Evolutionary conservation across 805 yeast genomes (phyloP).

Genomic region (Zygosaccharomyces kombuchaensis): DNA sequence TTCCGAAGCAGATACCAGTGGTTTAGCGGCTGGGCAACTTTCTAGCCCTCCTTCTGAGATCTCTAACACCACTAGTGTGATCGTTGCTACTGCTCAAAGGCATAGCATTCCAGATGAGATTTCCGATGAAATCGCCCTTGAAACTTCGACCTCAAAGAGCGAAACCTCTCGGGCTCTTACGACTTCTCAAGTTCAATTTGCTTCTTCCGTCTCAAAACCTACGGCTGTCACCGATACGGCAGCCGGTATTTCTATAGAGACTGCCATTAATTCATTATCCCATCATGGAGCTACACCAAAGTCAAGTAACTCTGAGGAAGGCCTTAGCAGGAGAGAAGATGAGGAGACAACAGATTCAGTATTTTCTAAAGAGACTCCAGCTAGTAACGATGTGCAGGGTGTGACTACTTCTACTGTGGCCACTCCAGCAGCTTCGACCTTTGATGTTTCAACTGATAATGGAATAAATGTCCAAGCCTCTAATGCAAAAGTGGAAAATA

Average conservation of each 20-base stretch:
- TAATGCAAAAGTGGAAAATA: background rate
- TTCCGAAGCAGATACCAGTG: too few species aligned
- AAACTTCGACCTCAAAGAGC: background rate
- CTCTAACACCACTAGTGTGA: too few species aligned
- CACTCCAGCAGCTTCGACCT: background rate
- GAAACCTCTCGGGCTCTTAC: background rate
- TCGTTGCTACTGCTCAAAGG: too few species aligned
- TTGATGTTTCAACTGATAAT: background rate
- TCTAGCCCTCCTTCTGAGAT: too few species aligned
- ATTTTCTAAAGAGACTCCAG: background rate
- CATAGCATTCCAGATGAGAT: background rate
- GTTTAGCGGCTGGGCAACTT: too few species aligned
- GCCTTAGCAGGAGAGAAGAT: background rate
- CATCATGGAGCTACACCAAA: constrained; percentile 4
- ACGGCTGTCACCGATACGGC: background rate
- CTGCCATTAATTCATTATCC: background rate
- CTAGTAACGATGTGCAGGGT: background rate
- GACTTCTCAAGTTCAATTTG: background rate
- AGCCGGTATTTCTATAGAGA: background rate
- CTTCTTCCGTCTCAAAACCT: background rate
- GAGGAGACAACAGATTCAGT: background rate
- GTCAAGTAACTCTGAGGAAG: background rate
- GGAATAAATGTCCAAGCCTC: too few species aligned
- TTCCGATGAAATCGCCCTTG: background rate
- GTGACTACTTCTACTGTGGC: background rate